Conservation (phyloP, 106 monocot species). For the Dendrobium officinale region DNA sequence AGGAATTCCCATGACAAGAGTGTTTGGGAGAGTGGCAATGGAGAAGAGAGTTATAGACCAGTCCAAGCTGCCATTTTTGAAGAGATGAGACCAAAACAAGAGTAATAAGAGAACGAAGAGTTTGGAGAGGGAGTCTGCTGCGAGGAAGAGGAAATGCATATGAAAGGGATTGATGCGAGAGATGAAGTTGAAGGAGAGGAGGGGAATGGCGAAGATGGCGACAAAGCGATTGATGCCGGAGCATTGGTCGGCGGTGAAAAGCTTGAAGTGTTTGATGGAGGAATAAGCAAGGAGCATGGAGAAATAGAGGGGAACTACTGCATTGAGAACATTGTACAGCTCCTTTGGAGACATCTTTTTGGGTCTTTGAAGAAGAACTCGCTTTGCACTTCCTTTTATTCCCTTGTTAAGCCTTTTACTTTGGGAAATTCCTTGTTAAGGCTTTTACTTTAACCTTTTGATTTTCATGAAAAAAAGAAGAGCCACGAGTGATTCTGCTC, state of each 20-base stretch:
- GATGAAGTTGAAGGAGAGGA: slow-evolving; percentile 57
- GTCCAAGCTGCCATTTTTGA: slow-evolving; percentile 19
- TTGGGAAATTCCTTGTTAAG: too few relatives aligned
- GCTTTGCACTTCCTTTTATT: too few relatives aligned
- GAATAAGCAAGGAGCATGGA: slow-evolving; percentile 47
- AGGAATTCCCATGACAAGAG: slow-evolving; percentile 53
- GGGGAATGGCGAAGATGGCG: slow-evolving; percentile 44
- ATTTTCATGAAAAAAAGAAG: too few relatives aligned
- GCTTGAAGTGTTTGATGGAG: slow-evolving; percentile 39
- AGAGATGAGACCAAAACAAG: slow-evolving; percentile 19
- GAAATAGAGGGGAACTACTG: slow-evolving; percentile 46
- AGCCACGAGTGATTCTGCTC: too few relatives aligned
- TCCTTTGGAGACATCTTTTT: slow-evolving; percentile 15
- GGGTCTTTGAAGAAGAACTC: too few relatives aligned
- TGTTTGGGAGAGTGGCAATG: slow-evolving; percentile 52
- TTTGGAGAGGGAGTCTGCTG: slow-evolving; percentile 49
- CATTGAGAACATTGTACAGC: slow-evolving; percentile 40
- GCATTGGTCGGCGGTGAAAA: slow-evolving; percentile 65
- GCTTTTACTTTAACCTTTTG: too few relatives aligned
- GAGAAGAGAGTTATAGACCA: slow-evolving; percentile 58
- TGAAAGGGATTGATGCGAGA: slow-evolving; percentile 33
- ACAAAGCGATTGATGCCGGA: slow-evolving; percentile 61
- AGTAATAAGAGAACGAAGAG: slow-evolving; percentile 29
- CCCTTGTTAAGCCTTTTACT: too few relatives aligned
- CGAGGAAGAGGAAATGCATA: slow-evolving; percentile 50